Evolutionary conservation across 2,329 filamentous ascomycete species (phyloP).

Genomic region (Beauveria varroae): DNA sequence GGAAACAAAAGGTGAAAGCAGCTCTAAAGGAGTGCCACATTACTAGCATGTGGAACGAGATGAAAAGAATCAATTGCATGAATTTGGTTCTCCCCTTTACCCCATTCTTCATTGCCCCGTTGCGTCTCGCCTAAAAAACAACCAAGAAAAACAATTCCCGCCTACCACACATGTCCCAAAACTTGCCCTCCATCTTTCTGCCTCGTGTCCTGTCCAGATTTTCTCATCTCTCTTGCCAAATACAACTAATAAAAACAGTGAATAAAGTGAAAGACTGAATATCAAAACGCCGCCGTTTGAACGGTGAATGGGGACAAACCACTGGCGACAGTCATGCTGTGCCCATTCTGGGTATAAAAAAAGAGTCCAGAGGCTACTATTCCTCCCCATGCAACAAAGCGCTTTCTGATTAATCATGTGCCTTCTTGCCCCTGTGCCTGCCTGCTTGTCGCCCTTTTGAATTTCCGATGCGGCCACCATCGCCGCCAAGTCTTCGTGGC

Average conservation of each 20-base stretch:
- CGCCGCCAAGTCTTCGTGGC: background rate
- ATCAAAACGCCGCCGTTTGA: background rate
- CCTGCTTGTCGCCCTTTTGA: background rate
- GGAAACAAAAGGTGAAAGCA: background rate
- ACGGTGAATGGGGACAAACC: background rate
- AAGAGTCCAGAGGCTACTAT: background rate
- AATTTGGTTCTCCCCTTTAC: background rate
- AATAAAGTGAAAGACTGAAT: no score
- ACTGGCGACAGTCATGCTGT: background rate
- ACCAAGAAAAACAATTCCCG: no score
- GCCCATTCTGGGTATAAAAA: conserved; percentile 12
- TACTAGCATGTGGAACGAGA: background rate
- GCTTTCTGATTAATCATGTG: conserved; percentile 15
- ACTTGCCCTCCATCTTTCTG: no score
- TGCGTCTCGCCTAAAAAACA: background rate
- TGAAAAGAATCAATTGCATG: background rate
- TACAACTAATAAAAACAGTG: no score
- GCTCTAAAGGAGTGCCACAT: no score
- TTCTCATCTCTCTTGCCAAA: no score
- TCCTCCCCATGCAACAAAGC: conserved; percentile 5
- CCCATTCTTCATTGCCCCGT: background rate
- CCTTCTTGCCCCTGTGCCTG: background rate
- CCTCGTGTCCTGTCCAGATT: no score
- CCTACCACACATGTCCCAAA: no score
- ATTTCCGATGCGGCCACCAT: background rate